A percentile compares a stretch with the other conserved stretches of the same genome.
Evolutionary conservation across 2,329 filamentous ascomycete species (phyloP).

Genomic region (Ophiostoma piceae): DNA sequence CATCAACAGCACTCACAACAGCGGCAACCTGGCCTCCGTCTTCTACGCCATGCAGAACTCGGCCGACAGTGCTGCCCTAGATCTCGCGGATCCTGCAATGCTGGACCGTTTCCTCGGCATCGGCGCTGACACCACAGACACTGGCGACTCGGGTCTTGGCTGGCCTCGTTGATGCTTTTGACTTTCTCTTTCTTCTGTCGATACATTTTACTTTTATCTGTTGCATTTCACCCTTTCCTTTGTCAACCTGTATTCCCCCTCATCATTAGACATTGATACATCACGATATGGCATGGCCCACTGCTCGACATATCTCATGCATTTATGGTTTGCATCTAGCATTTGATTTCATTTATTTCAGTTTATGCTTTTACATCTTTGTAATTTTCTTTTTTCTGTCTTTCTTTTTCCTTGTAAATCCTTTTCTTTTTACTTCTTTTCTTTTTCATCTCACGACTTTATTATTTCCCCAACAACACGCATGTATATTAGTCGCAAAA

Average conservation of each 20-base stretch:
- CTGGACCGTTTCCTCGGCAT: neutral
- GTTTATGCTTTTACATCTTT: neutral
- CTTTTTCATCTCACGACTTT: neutral
- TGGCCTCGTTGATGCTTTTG: neutral
- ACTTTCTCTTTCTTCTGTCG: neutral
- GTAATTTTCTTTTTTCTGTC: neutral
- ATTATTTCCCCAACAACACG: neutral
- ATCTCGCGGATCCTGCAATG: constrained; percentile 9
- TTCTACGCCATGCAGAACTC: constrained; percentile 4
- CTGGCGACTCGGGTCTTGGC: neutral
- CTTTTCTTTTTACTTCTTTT: neutral
- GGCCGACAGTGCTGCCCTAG: neutral
- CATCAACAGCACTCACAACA: neutral
- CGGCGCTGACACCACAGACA: neutral
- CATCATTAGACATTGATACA: neutral
- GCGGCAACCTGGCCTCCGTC: neutral
- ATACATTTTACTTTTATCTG: neutral
- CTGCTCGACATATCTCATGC: neutral
- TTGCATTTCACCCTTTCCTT: neutral
- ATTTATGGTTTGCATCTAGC: neutral
- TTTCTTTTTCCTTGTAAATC: neutral
- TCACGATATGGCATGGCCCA: neutral
- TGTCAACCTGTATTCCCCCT: no score
- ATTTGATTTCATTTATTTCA: neutral
- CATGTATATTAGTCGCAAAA: neutral